Evolutionary conservation across 176 grass and related monocot species (phyloP).

Genomic region (Dactylis glomerata): DNA sequence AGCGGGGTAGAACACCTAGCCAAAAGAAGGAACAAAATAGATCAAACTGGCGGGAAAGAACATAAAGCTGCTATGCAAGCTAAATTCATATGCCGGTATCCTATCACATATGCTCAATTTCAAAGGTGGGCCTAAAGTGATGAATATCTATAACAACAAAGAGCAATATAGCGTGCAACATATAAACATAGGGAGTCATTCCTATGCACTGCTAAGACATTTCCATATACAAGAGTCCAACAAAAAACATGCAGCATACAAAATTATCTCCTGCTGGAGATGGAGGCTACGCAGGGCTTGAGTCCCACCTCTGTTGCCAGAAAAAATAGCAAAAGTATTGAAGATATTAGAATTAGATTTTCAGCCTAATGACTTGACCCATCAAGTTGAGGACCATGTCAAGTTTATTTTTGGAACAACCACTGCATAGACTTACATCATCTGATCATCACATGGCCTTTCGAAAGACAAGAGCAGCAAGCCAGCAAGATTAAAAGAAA

Average conservation of each 20-base stretch:
- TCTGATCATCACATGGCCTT: background rate
- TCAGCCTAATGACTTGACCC: background rate
- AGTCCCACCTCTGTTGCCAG: background rate
- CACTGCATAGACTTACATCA: background rate
- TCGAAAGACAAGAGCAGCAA: background rate
- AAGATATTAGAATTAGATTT: background rate
- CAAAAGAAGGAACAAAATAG: background rate
- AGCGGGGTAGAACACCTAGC: background rate
- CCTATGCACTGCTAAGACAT: background rate
- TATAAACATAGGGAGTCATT: background rate
- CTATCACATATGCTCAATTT: background rate
- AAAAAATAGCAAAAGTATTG: background rate
- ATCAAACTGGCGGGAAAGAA: background rate
- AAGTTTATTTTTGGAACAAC: background rate
- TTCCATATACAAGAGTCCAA: background rate
- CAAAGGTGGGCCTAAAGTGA: background rate
- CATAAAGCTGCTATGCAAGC: background rate
- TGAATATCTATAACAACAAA: background rate
- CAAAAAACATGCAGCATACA: background rate
- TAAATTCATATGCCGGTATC: background rate
- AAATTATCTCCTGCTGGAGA: background rate
- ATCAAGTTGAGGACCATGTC: background rate
- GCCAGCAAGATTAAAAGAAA: background rate
- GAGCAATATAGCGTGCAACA: background rate
- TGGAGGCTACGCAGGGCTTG: background rate